Evolutionary conservation across 164 flowering plant species (phyloP).

Genomic region (Aristolochia contorta): DNA sequence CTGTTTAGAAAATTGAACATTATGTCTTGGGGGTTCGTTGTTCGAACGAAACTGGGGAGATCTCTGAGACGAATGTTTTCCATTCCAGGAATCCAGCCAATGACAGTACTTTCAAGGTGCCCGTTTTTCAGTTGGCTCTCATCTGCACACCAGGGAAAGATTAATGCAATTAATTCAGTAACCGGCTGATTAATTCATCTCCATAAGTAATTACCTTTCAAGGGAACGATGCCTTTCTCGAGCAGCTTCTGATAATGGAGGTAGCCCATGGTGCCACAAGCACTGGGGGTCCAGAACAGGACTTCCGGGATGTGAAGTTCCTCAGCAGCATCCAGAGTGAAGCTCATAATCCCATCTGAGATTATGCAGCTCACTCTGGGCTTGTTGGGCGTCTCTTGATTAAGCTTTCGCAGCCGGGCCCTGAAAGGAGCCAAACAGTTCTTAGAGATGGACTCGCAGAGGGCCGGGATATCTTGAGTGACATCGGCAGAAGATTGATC

Average conservation of each 20-base stretch:
- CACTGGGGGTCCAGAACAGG: slow-evolving; percentile 32
- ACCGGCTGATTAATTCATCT: background rate
- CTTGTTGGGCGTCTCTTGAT: slow-evolving; percentile 1
- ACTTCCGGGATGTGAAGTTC: slow-evolving; percentile 32
- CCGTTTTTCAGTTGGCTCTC: slow-evolving; percentile 10
- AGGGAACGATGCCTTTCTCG: slow-evolving; percentile 17
- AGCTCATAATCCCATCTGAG: slow-evolving; percentile 43
- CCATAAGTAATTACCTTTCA: slow-evolving; percentile 18
- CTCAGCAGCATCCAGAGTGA: slow-evolving; percentile 32
- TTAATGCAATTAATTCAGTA: background rate
- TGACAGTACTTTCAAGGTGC: slow-evolving; percentile 2
- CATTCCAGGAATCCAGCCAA: slow-evolving; percentile 13
- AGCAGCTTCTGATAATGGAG: slow-evolving; percentile 11
- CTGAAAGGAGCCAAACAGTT: slow-evolving; percentile 22
- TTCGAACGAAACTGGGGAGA: slow-evolving; percentile 3
- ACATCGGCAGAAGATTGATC: slow-evolving; percentile 20
- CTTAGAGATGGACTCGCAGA: slow-evolving; percentile 15
- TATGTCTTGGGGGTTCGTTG: slow-evolving; percentile 1
- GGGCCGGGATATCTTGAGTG: slow-evolving; percentile 26
- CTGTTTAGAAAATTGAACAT: slow-evolving; percentile 1
- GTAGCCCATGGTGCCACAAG: slow-evolving; percentile 19
- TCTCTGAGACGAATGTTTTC: slow-evolving; percentile 10
- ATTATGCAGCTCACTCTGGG: slow-evolving; percentile 38
- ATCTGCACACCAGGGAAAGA: slow-evolving; percentile 2
- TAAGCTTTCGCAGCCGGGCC: slow-evolving; percentile 18